These are phyloP conservation scores for Chalciporus sp. DNA, from an alignment of 1,284 basidiomycete species.

Conservation along the genomic window DNA sequence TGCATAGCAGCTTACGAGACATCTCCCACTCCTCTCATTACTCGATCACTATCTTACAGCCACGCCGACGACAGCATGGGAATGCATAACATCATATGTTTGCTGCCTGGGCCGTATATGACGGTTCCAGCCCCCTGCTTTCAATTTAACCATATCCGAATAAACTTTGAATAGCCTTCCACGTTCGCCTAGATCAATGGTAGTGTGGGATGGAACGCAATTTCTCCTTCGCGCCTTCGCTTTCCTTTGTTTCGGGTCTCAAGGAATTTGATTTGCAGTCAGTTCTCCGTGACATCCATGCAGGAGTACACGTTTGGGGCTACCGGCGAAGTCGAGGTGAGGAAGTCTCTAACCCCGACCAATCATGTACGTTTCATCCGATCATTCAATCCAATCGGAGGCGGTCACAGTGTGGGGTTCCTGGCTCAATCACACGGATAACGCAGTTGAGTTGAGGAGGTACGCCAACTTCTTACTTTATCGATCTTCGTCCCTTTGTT, in stretches of 20 bases:
- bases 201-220: constrained; percentile 6
- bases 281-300: background rate
- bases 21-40: constrained; percentile 20
- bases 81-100: constrained; percentile 16
- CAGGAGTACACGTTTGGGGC: too few species aligned
- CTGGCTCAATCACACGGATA: constrained; percentile 7
- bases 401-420: background rate
- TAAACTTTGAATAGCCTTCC: constrained; percentile 5
- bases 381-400: background rate
- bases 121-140: background rate
- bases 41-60: constrained; percentile 2
- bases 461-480: background rate
- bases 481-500: background rate
- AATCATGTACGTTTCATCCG: background rate
- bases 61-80: constrained; percentile 20
- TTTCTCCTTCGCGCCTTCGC: background rate
- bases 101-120: background rate
- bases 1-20: constrained; percentile 21
- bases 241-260: constrained; percentile 7
- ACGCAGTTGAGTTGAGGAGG: background rate
- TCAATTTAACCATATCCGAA: constrained; percentile 28
- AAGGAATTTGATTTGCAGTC: background rate
- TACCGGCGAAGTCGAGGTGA: background rate
- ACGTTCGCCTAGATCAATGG: background rate
- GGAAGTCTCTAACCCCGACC: background rate